Evolutionary conservation across 345 rosid genomes (phyloP), one percentile per base, ranked within the genome.

Genomic region (Moringa oleifera): DNA sequence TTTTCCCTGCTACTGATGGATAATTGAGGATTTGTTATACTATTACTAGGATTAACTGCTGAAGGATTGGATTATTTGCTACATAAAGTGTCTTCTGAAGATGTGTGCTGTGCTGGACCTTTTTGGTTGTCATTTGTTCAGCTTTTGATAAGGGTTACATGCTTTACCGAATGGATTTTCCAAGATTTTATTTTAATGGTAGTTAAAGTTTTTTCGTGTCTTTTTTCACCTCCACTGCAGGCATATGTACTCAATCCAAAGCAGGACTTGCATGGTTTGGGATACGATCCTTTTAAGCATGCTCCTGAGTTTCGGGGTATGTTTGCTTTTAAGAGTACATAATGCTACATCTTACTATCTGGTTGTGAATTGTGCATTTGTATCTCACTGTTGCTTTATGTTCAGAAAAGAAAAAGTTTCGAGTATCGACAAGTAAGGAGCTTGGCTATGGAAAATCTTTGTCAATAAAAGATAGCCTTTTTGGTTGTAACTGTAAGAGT

Each of bases 221-320:
- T 16, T 22, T 53, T 13, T 54, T 8, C 63, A 41, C 61, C n/a
- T 63, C 58, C 67, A 59, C 63, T 75, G 63, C 77, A 94, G 99
- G 82, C 80, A 53, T 83, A 65, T 67, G 85, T 85, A 58, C 86
- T 81, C 62, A 74, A 85, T 67, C 99, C 99, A n/a, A 94, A 94
- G 81, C 88, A 88, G 73, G 93, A 94, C 71, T 64, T 82, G 61
- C 80, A 88, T 76, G 99, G 99, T 67, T 71, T 94, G 71, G 99
- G 96, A 24, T 90, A 67, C 75, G 96, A 90, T 84, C 99, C 97
- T 62, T 94, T 78, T 64, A 85, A 85, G 81, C 80, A 88, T 79
- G 99, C 99, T 80, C 99, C 97, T 51, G 99, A 94, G 73, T 90
- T 94, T 70, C 81, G 96, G 81, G 96, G 99, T 94, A 66, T 37